Evolutionary conservation across 768 basidiomycete genomes (phyloP), one percentile per base, ranked within the genome.

Genomic region (Kwoniella dejecticola): DNA sequence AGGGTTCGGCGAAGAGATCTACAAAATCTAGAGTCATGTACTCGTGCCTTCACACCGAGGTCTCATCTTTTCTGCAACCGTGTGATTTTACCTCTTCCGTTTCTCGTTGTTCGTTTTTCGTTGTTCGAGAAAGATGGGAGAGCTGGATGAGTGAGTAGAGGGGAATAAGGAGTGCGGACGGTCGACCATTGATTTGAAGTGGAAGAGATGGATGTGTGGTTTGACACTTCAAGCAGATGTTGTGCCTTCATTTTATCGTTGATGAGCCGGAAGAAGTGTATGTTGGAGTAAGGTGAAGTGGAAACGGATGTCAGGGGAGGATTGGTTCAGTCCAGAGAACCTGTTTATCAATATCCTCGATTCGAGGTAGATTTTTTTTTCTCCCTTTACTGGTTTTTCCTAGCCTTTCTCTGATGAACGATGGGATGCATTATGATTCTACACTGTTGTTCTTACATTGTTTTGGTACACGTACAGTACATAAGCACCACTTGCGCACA

Each of bases 1-100:
- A n/a, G n/a, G n/a, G n/a, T n/a, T 27, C 55, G 42, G 55, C 55
- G 55, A 57, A 57, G 55, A 57, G 55, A 46, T 44, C 27, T 45
- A n/a, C 21, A 23, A 23, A 23, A 44, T 46, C 55, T 57, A 57
- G 55, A 46, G 55, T 46, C 44, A 57, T 57, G 55, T 38, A 46
- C 55, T 36, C 55, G 55, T 29, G 41, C 6, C 55, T 57, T 57
- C 44, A 57, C 36, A 57, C 55, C 42, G 55, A 29, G 19, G 36
- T 42, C 21, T 40, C 38, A 38, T 30, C 19, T n/a, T 19, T 24
- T 40, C 17, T 19, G 12, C n/a, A n/a, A 21, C n/a, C 44, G n/a
- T 48, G 6, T 7, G n/a, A 15, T 27, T 23, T 48, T 23, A 48
- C 29, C 46, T 48, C 11, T 11, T 23, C 27, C 24, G 4, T 23